Evolutionary conservation across 108 stramenopile genomes (phyloP).

Genomic region (Cyclotella atomus): DNA sequence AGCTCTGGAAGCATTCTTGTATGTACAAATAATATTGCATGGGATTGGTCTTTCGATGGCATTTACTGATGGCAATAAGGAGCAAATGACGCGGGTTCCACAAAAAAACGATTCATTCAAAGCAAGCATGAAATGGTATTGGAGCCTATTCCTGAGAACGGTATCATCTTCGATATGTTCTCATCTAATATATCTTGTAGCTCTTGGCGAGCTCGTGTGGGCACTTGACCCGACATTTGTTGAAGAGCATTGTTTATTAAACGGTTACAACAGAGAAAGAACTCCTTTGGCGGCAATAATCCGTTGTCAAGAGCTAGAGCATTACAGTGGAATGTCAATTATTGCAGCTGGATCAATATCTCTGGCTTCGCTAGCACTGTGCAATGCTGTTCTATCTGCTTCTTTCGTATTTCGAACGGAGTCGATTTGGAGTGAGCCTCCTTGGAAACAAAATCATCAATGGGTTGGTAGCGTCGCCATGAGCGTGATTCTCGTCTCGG

Average conservation of each 20-base stretch:
- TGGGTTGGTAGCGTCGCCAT: constrained; percentile 53
- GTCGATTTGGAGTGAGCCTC: constrained; percentile 55
- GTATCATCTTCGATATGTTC: constrained; percentile 65
- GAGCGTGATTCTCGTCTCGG: constrained; percentile 35
- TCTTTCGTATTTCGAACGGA: constrained; percentile 69
- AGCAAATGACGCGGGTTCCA: constrained; percentile 78
- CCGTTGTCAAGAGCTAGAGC: constrained; percentile 66
- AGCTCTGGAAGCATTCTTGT: constrained; percentile 65
- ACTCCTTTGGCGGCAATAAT: constrained; percentile 39
- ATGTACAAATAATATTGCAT: constrained; percentile 68
- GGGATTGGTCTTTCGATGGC: constrained; percentile 71
- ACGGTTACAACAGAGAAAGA: neutral
- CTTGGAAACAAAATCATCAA: constrained; percentile 69
- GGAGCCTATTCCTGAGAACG: constrained; percentile 54
- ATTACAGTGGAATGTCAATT: constrained; percentile 64
- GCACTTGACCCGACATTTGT: constrained; percentile 40
- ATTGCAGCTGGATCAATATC: constrained; percentile 57
- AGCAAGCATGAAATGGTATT: constrained; percentile 55
- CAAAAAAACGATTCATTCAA: constrained; percentile 82
- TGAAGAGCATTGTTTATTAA: constrained; percentile 19
- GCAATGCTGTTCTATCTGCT: constrained; percentile 61
- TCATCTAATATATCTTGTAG: constrained; percentile 72
- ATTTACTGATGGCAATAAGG: constrained; percentile 48
- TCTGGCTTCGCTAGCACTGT: constrained; percentile 66
- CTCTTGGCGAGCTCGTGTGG: constrained; percentile 53